Evolutionary conservation across 805 yeast species (phyloP).

Genomic region (Candida berthetii): DNA sequence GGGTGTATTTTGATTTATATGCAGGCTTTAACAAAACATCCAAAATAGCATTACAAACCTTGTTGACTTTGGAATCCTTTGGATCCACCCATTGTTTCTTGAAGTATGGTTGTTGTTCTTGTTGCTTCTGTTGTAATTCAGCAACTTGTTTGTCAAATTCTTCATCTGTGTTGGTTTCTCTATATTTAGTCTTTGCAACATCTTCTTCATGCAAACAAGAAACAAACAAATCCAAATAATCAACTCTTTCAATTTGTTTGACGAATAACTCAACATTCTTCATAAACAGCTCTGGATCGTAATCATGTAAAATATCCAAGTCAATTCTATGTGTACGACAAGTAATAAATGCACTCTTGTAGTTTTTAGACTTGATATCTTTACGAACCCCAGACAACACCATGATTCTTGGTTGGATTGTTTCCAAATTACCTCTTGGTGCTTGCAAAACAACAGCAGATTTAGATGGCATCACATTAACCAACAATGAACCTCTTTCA

Average conservation of each 20-base stretch:
- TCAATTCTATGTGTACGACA: constrained; percentile 93
- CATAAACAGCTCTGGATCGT: constrained; percentile 65
- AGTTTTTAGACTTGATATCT: constrained; percentile 51
- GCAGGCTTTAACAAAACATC: constrained; percentile 43
- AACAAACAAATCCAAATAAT: constrained; percentile 78
- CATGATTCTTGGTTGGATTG: constrained; percentile 89
- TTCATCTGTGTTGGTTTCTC: constrained; percentile 49
- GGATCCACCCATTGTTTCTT: constrained; percentile 32
- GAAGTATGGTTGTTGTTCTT: constrained; percentile 24
- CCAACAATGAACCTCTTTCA: constrained; percentile 87
- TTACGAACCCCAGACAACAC: constrained; percentile 78
- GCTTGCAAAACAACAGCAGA: constrained; percentile 86
- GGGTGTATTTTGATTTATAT: constrained; percentile 54
- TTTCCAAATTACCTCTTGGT: constrained; percentile 93
- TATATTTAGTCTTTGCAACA: constrained; percentile 75
- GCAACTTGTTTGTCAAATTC: constrained; percentile 24
- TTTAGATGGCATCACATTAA: constrained; percentile 74
- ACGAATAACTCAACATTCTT: constrained; percentile 62
- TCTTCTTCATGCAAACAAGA: constrained; percentile 84
- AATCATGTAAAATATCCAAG: constrained; percentile 84
- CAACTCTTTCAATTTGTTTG: constrained; percentile 62
- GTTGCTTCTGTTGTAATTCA: constrained; percentile 28
- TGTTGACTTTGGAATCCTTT: constrained; percentile 58
- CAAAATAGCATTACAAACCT: constrained; percentile 67
- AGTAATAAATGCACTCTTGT: constrained; percentile 66